A percentile compares a stretch with the other conserved stretches of the same genome.
Conservation (phyloP, 352 stramenopile species). For the Phytophthora kernoviae region DNA sequence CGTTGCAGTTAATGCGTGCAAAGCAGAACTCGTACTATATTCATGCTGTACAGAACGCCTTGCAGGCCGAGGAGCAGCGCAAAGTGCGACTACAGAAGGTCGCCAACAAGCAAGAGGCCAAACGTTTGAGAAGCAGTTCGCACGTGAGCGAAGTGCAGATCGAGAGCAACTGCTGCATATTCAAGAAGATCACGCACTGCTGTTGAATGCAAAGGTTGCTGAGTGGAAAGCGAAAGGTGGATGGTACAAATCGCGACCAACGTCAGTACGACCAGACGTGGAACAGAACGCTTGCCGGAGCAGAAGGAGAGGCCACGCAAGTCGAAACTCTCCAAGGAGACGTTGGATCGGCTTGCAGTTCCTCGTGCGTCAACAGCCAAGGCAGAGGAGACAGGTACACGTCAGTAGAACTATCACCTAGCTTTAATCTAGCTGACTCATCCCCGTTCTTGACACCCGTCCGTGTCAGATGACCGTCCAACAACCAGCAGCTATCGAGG, state of each 20-base stretch:
- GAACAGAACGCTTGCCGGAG: neutral
- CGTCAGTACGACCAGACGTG: neutral
- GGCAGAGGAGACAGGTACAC: slow-evolving; percentile 16
- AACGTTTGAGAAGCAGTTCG: slow-evolving; percentile 60
- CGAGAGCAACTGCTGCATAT: slow-evolving; percentile 61
- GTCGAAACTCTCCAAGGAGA: slow-evolving; percentile 44
- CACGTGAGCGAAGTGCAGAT: slow-evolving; percentile 48
- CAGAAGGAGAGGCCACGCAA: slow-evolving; percentile 29
- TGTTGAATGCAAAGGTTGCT: slow-evolving; percentile 52
- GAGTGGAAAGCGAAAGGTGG: slow-evolving; percentile 54
- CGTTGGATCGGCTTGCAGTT: slow-evolving; percentile 49
- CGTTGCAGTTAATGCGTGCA: slow-evolving; percentile 25
- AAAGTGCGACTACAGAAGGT: slow-evolving; percentile 46
- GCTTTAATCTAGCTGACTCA: neutral
- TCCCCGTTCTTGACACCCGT: neutral
- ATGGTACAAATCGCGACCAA: slow-evolving; percentile 7
- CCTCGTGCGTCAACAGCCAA: slow-evolving; percentile 27
- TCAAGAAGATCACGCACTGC: slow-evolving; percentile 58
- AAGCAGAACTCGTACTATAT: slow-evolving; percentile 55
- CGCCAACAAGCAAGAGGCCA: slow-evolving; percentile 44
- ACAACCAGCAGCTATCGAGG: slow-evolving; percentile 11
- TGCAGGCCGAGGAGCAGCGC: slow-evolving; percentile 58
- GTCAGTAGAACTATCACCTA: neutral
- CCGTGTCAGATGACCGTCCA: slow-evolving; percentile 12
- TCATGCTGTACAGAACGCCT: slow-evolving; percentile 52